Base-by-base conservation (phyloP, 257 asterid species). In the Thymus quinquecostatus region DNA sequence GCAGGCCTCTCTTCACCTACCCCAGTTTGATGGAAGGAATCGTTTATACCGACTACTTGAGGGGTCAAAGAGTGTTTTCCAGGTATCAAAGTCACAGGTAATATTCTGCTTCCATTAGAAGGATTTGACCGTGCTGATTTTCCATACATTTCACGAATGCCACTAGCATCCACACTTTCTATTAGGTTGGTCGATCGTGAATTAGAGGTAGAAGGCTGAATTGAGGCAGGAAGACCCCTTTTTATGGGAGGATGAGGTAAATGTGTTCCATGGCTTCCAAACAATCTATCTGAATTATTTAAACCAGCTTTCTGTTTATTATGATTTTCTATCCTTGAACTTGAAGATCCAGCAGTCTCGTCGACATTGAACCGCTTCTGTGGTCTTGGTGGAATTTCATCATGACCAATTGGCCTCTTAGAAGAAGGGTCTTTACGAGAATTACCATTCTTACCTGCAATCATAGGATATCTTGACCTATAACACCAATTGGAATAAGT, bases 1-100 rank as follows among this genome's bases (percentile, higher is more conserved):
- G 82, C 81, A 7, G 75, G 77, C 73, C 85, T 81, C 79, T 94
- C 98, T 77, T 92, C 99, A 75, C 83, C 89, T 51, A 74, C 33
- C 77, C 87, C 90, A 68, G 73, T 68, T 73, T 75, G 92, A 77
- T 79, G 84, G 3, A 85, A 71, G 68, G 88, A 61, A 71, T 88
- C 95, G 58, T 75, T 85, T 54, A 79, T 55, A 75, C 80, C 80
- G 62, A 73, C 74, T 82, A 82, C 79, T 28, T 81, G 74, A 57
- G 67, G 64, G 33, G 90, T 34, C 48, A 81, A 73, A 59, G 86
- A 50, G 75, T 84, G 71, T 72, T 76, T 85, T 36, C 89, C 87
- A 59, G 80, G 71, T 74, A 64, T 49, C 70, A 89, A 62, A 55
- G 96, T 80, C 43, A 79, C 65, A 57, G 98, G 99, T 54, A 89